phyloP scores from a whole-genome alignment of 495 filamentous ascomycete genomes.

The Xylaria acuta region DNA sequence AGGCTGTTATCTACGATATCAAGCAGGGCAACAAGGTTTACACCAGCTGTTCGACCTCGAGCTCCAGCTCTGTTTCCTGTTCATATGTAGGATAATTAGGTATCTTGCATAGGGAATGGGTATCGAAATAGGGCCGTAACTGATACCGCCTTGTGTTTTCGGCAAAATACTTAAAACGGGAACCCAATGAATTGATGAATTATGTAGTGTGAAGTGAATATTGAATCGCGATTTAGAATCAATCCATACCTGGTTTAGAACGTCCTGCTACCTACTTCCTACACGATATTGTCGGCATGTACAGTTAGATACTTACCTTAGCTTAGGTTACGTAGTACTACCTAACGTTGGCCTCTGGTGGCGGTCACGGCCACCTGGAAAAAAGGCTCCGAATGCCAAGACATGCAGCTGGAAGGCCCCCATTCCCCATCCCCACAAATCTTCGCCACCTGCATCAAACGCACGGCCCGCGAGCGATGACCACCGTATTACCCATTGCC shows the following conservation, averaged over 20 bases:
- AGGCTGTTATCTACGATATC: conserved; percentile 59
- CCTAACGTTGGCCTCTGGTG: not conserved
- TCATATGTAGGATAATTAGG: conserved; percentile 36
- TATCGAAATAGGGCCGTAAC: not conserved
- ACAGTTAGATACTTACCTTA: too few relatives aligned
- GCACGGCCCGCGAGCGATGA: not conserved
- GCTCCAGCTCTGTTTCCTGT: conserved; percentile 45
- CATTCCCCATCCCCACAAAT: not conserved
- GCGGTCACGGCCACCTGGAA: not conserved
- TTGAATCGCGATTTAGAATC: not conserved
- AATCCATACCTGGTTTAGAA: too few relatives aligned
- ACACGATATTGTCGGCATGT: too few relatives aligned
- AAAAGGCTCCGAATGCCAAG: not conserved
- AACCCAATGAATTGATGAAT: not conserved
- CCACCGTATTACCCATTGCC: not conserved
- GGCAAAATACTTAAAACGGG: too few relatives aligned
- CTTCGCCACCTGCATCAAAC: conserved; percentile 3
- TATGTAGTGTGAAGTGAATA: not conserved
- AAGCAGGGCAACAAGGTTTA: conserved; percentile 56
- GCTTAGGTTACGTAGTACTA: too few relatives aligned
- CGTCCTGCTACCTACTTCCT: not conserved
- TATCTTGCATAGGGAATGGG: not conserved
- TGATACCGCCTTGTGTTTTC: not conserved
- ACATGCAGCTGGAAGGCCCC: not conserved
- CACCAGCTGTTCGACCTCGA: conserved; percentile 51